phyloP scores from a whole-genome alignment of 305 asterid species.

The Fraxinus nigra region DNA sequence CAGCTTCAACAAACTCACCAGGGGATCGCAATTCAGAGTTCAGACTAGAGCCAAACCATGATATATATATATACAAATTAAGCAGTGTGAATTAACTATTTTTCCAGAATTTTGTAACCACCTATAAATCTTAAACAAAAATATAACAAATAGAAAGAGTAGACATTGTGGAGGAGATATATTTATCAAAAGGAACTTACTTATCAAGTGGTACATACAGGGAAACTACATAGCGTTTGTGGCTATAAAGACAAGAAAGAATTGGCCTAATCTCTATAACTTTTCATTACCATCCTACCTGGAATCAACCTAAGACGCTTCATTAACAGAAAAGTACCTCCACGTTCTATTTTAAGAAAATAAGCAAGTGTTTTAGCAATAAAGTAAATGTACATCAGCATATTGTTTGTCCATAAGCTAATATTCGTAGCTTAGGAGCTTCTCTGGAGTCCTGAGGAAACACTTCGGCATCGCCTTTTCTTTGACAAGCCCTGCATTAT shows the following conservation, averaged over 20 bases:
- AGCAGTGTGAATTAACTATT: neutral
- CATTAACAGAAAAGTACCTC: neutral
- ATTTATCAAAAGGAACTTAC: neutral
- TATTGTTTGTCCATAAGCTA: neutral
- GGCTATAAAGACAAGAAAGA: neutral
- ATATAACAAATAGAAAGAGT: neutral
- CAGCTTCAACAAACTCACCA: neutral
- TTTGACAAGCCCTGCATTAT: neutral
- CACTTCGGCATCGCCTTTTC: constrained; percentile 3
- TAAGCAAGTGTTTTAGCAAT: neutral
- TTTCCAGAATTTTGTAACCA: neutral
- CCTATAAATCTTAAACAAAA: neutral
- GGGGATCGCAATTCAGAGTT: neutral
- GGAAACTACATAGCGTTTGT: neutral
- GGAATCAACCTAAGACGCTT: neutral
- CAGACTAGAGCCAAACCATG: neutral
- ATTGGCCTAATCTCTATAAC: neutral
- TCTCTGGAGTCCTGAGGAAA: constrained; percentile 1
- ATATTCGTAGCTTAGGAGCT: neutral
- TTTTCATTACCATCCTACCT: neutral
- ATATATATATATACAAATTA: neutral
- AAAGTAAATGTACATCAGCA: neutral
- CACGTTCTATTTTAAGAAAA: neutral
- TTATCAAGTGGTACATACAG: neutral
- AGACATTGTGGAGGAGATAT: neutral